Evolutionary conservation across 176 grass and related monocot species (phyloP).

Genomic region (Raddia distichophylla): DNA sequence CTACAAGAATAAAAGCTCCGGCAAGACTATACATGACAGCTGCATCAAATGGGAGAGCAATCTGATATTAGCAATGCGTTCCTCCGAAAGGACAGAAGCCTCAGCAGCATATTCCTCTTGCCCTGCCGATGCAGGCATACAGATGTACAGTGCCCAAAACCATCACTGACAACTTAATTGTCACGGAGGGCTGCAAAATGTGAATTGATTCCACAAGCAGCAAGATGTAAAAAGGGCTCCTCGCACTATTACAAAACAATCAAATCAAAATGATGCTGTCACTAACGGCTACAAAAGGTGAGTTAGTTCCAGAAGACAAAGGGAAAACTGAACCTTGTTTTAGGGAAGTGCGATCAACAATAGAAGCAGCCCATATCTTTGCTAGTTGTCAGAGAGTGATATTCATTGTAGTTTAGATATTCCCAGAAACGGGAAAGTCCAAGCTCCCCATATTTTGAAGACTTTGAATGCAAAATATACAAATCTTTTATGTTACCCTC

Average conservation of each 20-base stretch:
- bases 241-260: slow-evolving; percentile 13
- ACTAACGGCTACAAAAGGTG: neutral
- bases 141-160: neutral
- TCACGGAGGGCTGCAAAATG: slow-evolving; percentile 12
- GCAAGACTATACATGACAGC: neutral
- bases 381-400: slow-evolving; percentile 52
- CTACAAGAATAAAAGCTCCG: slow-evolving; percentile 1
- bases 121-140: neutral
- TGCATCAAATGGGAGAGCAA: neutral
- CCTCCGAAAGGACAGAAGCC: neutral
- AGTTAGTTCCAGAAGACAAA: neutral
- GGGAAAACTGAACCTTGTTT: slow-evolving; percentile 2
- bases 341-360: slow-evolving; percentile 35
- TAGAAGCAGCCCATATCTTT: slow-evolving; percentile 48
- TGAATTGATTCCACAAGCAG: slow-evolving; percentile 23
- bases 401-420: slow-evolving; percentile 91
- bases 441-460: slow-evolving; percentile 73
- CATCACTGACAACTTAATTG: slow-evolving; percentile 2
- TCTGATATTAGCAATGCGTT: slow-evolving; percentile 8
- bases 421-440: slow-evolving; percentile 83
- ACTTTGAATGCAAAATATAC: slow-evolving; percentile 67
- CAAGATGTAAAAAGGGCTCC: slow-evolving; percentile 4
- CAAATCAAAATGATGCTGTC: neutral
- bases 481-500: slow-evolving; percentile 72
- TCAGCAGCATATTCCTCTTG: neutral